Evolutionary conservation across 371 early-diverging fungal species (phyloP).

Genomic region (Rhizopus arrhizus): DNA sequence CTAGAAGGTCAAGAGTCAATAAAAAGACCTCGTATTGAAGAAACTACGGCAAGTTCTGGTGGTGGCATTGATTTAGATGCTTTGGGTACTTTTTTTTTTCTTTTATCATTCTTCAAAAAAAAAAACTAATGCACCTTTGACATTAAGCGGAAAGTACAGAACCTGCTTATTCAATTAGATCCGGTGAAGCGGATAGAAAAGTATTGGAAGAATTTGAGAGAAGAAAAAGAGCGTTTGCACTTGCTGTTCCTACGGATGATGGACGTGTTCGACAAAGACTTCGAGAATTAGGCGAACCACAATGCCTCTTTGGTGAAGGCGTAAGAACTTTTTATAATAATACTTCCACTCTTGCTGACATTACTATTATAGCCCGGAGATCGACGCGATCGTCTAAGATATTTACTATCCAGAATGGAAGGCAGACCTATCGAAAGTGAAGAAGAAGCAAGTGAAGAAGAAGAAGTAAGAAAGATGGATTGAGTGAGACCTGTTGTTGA

Average conservation of each 20-base stretch:
- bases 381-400: conserved; percentile 82
- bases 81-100: conserved; percentile 29
- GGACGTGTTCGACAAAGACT: conserved; percentile 73
- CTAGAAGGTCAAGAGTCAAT: conserved; percentile 44
- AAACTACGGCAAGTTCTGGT: conserved; percentile 17
- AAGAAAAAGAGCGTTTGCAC: conserved; percentile 71
- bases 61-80: conserved; percentile 51
- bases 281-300: conserved; percentile 81
- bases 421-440: conserved; percentile 49
- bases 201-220: conserved; percentile 86
- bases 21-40: conserved; percentile 33
- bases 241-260: conserved; percentile 95
- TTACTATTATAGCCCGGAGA: conserved; percentile 73
- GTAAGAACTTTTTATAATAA: conserved; percentile 49
- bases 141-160: conserved; percentile 36
- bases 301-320: conserved; percentile 93
- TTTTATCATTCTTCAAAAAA: not conserved
- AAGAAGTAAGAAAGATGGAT: conserved; percentile 30
- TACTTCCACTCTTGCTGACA: not conserved
- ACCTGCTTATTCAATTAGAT: conserved; percentile 51
- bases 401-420: conserved; percentile 64
- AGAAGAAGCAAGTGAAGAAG: conserved; percentile 43
- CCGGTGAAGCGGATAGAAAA: conserved; percentile 70
- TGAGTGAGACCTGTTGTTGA: not conserved
- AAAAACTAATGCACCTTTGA: not conserved